Base-by-base conservation (phyloP, 2,329 filamentous ascomycete species). In the Phaeosphaeria sp. region DNA sequence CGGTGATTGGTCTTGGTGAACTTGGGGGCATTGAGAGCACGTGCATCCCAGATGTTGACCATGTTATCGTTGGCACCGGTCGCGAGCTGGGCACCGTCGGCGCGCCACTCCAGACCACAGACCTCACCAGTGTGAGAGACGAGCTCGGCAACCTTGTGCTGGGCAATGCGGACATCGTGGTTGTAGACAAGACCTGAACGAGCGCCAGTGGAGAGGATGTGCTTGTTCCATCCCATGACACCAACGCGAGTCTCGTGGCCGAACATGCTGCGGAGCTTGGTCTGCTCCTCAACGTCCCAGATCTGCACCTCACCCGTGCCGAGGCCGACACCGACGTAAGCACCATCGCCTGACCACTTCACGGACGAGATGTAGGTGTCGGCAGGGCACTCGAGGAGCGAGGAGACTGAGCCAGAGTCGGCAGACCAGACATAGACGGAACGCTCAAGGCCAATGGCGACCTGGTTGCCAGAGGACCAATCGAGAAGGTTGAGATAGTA, bases 1-100 rank as follows among this genome's bases (percentile, higher is more conserved):
- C 95, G 95, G 85, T 99, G 95, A 86, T 99, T 99, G 75, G 94
- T 97, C 89, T 99, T 99, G 80, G 93, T 95, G 84, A 98, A 98
- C 83, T 98, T 98, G 77, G 95, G 95, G 10, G 96, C 93, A 18
- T 88, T 89, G 59, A 99, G 85, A 9, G 92, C 95, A 50, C 95
- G 92, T 55, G 95, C 94, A 79, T 99, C 95, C 95, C 95, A 99
- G 82, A 99, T 99, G 72, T 92, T 96, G 67, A 99, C 95, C 54
- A 99, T 85, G 84, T 99, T 99, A 85, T 99, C 95, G 75, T 99
- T 99, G 78, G 93, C 95, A 72, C 95, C 95, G 54, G 95, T 98
- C 52, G 95, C 95, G 60, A 99, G 90, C 84, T 98, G 95, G 52
- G 94, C 92, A 68, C 95, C 95, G 75, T 99, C 95, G 18, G 93